Conservation (phyloP, 164 flowering plant species). For the Aristolochia contorta region DNA sequence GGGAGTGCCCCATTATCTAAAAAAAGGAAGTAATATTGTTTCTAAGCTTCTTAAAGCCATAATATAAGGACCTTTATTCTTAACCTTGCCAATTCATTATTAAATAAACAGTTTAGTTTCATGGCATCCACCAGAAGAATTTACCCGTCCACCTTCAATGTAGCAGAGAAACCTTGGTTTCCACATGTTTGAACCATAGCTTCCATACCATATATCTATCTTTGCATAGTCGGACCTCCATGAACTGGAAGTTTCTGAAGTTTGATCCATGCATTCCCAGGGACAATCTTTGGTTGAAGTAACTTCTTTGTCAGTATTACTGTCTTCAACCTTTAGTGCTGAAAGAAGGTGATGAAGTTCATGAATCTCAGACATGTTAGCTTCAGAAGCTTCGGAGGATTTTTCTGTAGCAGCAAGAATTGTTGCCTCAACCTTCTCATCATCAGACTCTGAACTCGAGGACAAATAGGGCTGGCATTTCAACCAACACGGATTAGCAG, state of each 20-base stretch:
- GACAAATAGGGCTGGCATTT: slow-evolving; percentile 11
- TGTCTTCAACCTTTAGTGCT: slow-evolving; percentile 4
- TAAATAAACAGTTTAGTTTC: too few species aligned
- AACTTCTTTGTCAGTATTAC: not conserved
- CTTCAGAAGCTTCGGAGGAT: not conserved
- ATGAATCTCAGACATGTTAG: slow-evolving; percentile 13
- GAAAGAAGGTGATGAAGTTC: slow-evolving; percentile 39
- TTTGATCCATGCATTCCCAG: not conserved
- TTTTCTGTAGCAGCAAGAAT: slow-evolving; percentile 8
- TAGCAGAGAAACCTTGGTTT: slow-evolving; percentile 74
- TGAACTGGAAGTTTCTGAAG: slow-evolving; percentile 15
- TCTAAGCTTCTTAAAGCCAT: too few species aligned
- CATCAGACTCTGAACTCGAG: slow-evolving; percentile 64
- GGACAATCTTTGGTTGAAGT: slow-evolving; percentile 1
- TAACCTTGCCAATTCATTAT: too few species aligned
- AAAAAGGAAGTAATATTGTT: too few species aligned
- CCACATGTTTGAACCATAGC: slow-evolving; percentile 92
- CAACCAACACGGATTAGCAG: not conserved
- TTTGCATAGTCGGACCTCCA: slow-evolving; percentile 71
- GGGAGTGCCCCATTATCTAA: too few species aligned
- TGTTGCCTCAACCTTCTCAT: slow-evolving; percentile 28
- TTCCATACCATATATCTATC: slow-evolving; percentile 75
- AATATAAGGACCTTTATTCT: too few species aligned
- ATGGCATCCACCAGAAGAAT: too few species aligned
- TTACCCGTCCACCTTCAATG: slow-evolving; percentile 90